Base-by-base conservation (phyloP, 2,329 filamentous ascomycete genomes). In the Macrophomina pseudophaseolina region DNA sequence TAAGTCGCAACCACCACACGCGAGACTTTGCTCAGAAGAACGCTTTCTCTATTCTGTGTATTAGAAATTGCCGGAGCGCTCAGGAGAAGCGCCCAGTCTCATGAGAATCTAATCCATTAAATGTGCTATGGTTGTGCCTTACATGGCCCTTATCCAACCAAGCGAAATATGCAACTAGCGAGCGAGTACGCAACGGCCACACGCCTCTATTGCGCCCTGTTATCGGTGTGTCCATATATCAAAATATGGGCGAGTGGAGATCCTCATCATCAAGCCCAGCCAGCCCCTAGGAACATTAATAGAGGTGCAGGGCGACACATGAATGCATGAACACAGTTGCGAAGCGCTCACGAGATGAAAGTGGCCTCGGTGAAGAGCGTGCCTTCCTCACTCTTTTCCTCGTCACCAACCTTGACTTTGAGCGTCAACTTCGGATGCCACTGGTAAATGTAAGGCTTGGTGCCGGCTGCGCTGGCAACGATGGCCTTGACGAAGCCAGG, bases 391-490 rank as follows among this genome's bases (percentile, higher is more conserved):
- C 85, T 83, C 69, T 89, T 86, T 73, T 94, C 91, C 73, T 92
- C 85, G 67, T 93, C 93, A 58, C 91, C 93, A 70, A 94, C 85
- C 80, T 94, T 95, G 72, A 99, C 74, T 84, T 95, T 94, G 72
- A 99, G 82, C 16, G 87, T 87, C 66, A 92, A 85, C 74, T 87
- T 87, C 67, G 91, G 90, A 18, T 85, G 85, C 80, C 90, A 98
- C 91, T 97, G 95, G 81, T 97, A 99, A 73, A 99, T 98, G 79
- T 97, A 99, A 5, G 95, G 95, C 83, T 93, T 95, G 33, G 95
- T 97, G 69, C 95, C 95, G 3, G 90, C 93, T 12, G 94, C 92
- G 70, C 87, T 90, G 51, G 92, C 92, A 32, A 97, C 93, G 76
- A 99, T 93, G 72, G 89, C 89, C 87, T 99, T 99, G 79, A 99